A percentile compares a stretch with the other conserved stretches of the same genome.
phyloP scores from a whole-genome alignment of 768 basidiomycete species.

The Phallus indusiatus region DNA sequence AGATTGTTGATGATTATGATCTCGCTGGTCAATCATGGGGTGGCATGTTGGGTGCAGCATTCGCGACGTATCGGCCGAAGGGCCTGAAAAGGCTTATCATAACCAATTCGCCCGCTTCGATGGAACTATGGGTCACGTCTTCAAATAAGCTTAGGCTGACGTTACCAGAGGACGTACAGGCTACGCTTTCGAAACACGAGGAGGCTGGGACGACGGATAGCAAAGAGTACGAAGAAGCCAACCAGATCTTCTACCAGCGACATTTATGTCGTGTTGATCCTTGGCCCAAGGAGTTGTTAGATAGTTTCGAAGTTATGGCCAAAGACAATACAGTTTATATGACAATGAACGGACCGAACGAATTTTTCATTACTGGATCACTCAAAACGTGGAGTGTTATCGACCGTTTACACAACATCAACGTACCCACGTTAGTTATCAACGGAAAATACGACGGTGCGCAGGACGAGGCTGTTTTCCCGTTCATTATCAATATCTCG shows the following conservation, averaged over 20 bases:
- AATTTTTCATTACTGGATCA: slow-evolving; percentile 5
- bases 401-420: neutral
- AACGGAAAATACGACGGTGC: slow-evolving; percentile 10
- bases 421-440: slow-evolving; percentile 3
- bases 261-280: slow-evolving; percentile 1
- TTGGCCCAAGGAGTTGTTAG: slow-evolving; percentile 1
- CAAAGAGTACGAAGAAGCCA: slow-evolving; percentile 6
- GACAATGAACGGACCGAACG: slow-evolving; percentile 7
- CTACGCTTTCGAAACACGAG: slow-evolving; percentile 1
- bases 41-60: slow-evolving; percentile 6
- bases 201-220: neutral
- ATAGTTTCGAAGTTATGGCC: neutral
- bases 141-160: neutral
- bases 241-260: slow-evolving; percentile 1
- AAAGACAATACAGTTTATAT: slow-evolving; percentile 8
- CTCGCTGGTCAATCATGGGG: slow-evolving; percentile 11
- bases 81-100: slow-evolving; percentile 10
- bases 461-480: neutral
- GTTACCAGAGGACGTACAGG: slow-evolving; percentile 8
- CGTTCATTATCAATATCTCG: neutral
- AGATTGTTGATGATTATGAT: slow-evolving; percentile 7
- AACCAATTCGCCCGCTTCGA: neutral
- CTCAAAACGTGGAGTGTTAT: slow-evolving; percentile 6
- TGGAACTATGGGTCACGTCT: slow-evolving; percentile 2
- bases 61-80: neutral